Evolutionary conservation across 2,329 filamentous ascomycete species (phyloP), one percentile per base, ranked within the genome.

Genomic region (Phyllosticta paracitricarpa): DNA sequence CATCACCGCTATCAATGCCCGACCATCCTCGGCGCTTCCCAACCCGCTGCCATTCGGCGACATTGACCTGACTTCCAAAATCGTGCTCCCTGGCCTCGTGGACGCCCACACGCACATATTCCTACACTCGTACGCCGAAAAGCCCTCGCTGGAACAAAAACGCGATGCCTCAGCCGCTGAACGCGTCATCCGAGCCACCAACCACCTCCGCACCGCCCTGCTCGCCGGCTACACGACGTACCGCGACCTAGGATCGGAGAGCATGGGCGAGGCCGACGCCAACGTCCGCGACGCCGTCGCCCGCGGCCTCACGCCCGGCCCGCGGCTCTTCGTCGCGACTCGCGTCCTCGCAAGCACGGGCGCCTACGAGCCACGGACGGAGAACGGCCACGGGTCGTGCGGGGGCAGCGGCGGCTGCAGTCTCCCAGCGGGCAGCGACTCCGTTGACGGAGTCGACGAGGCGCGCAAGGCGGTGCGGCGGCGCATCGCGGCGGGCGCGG

Each of bases 191-290:
- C 79, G 83, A 19, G 79, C 79, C 0, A 78, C 79, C 7, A 81
- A 83, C 63, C 79, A 83, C 64, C 77, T 77, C 63, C 79, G 78
- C 54, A 74, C 76, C 0, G 82, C 80, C 1, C 73, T 86, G 9
- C 70, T 81, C 22, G 81, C 82, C 0, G 83, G 83, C 6, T 85
- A 81, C 72, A 86, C 82, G 0, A 84, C 81, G 1, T 83, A 83
- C 68, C 75, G 82, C 9, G 82, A 84, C 67, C 74, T 84, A 0
- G 81, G 81, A 14, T 81, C 80, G 2, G 81, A 84, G 66, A 76
- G 77, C 0, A 74, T 83, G 63, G 72, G 75, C 28, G 76, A 78
- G 48, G 76, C 77, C 28, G 82, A 84, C 67, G 76, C 76, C 51
- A 77, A 77, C 59, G 69, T 84, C 3, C 76, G 82, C 9, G 79